Conservation (phyloP, 1,284 basidiomycete genomes). For the Papiliotrema nemorosa region DNA sequence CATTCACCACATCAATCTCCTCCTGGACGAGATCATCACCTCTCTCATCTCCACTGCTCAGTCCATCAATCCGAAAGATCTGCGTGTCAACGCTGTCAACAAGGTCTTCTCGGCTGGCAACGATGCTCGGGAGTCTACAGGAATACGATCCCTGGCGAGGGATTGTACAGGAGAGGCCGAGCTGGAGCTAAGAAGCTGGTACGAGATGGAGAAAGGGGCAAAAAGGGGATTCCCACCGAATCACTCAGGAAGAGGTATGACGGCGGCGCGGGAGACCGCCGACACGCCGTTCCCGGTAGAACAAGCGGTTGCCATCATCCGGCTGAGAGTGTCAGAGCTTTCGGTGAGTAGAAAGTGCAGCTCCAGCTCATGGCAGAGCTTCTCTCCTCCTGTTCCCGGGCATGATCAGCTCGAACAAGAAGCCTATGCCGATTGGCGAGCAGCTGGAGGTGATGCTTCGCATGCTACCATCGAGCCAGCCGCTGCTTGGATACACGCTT, state of each 20-base stretch:
- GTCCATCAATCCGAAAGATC: conserved; percentile 68
- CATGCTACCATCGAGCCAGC: conserved; percentile 63
- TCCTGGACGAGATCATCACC: conserved; percentile 83
- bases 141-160: conserved; percentile 62
- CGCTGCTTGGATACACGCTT: conserved; percentile 83
- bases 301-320: conserved; percentile 41
- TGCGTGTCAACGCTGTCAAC: conserved; percentile 65
- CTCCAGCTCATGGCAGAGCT: conserved; percentile 33
- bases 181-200: conserved; percentile 77
- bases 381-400: conserved; percentile 17
- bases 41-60: conserved; percentile 65
- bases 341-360: too few relatives aligned
- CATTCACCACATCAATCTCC: conserved; percentile 70
- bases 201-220: conserved; percentile 52
- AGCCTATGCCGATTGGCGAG: conserved; percentile 25
- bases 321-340: conserved; percentile 38
- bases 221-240: conserved; percentile 28
- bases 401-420: conserved; percentile 8
- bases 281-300: conserved; percentile 28
- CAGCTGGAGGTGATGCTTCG: conserved; percentile 38
- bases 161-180: conserved; percentile 89
- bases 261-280: conserved; percentile 5
- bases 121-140: conserved; percentile 22
- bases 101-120: conserved; percentile 61
- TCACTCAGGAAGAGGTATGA: conserved; percentile 33